Evolutionary conservation across 1,284 basidiomycete genomes (phyloP), one percentile per base, ranked within the genome.

Genomic region (Cryptococcus depauperatus): DNA sequence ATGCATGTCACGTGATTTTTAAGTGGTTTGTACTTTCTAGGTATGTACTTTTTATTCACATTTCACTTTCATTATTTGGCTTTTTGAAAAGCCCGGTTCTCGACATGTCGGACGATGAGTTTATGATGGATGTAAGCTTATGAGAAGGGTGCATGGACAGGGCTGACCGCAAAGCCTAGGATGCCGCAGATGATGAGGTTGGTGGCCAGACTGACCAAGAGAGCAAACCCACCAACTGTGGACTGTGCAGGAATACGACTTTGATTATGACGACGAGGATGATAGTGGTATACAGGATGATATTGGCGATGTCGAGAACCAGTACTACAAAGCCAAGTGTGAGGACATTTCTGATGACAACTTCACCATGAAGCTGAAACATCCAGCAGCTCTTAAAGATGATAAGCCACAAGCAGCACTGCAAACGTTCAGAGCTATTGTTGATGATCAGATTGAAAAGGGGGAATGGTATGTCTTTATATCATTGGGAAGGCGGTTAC

Each of bases 281-380:
- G 86, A 85, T 29, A 89, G 77, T 43, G 84, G 82, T 18, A 68
- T 65, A 59, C 66, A 60, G 50, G 77, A 82, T 9, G 86, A 79
- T 33, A 85, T 81, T 48, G 86, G 83, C n/a, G 92, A 96, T 68
- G 81, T 96, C 37, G 95, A 99, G 75, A 99, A 99, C 65, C 82
- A 91, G 78, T 99, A 99, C 73, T 98, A 98, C 72, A 85, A 84
- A 42, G 95, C 95, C 10, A 99, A 98, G 69, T 82, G 89, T 93
- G 57, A 50, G 82, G 67, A 29, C 33, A 11, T 9, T 19, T 16
- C 9, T n/a, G 23, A 3, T 11, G n/a, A n/a, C 16, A 7, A 19
- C n/a, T 16, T n/a, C 3, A 10, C n/a, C n/a, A 32, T 4, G 26
- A n/a, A 11, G 5, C 27, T 9, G 46, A 21, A 32, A 41, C 19